Percentiles rank a stretch among this genome's conserved stretches.
phyloP scores from a whole-genome alignment of 2,329 filamentous ascomycete species.

The Didymella exigua region DNA sequence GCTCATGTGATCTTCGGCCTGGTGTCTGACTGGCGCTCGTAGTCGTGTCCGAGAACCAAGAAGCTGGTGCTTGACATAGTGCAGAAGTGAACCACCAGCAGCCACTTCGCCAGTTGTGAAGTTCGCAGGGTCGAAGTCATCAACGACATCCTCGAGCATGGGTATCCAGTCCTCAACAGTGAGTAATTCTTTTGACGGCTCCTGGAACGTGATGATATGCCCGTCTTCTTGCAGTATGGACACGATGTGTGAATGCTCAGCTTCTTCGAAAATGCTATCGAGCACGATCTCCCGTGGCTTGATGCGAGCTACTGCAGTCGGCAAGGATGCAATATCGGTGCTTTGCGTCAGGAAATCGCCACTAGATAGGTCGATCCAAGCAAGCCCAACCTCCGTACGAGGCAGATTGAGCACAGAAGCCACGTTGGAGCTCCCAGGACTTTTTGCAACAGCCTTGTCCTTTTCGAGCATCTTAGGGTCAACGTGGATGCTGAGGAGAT shows the following conservation, averaged over 20 bases:
- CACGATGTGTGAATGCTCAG: slow-evolving; percentile 66
- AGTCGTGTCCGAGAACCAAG: slow-evolving; percentile 80
- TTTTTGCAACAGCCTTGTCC: slow-evolving; percentile 32
- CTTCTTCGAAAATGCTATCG: slow-evolving; percentile 59
- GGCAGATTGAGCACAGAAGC: slow-evolving; percentile 47
- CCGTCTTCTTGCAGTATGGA: slow-evolving; percentile 75
- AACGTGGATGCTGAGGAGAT: slow-evolving; percentile 79
- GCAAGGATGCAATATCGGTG: slow-evolving; percentile 71
- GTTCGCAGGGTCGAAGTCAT: slow-evolving; percentile 55
- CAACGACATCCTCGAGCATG: slow-evolving; percentile 77
- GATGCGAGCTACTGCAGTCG: slow-evolving; percentile 83
- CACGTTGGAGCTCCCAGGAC: slow-evolving; percentile 36
- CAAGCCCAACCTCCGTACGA: slow-evolving; percentile 69
- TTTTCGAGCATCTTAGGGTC: slow-evolving; percentile 41
- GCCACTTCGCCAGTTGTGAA: slow-evolving; percentile 74
- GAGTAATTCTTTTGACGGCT: slow-evolving; percentile 51
- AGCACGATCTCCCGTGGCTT: slow-evolving; percentile 84
- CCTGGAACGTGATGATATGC: slow-evolving; percentile 75
- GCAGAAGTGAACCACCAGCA: slow-evolving; percentile 80
- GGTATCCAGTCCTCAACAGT: slow-evolving; percentile 70
- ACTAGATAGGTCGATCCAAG: slow-evolving; percentile 95
- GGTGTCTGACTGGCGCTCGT: slow-evolving; percentile 78
- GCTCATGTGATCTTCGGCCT: slow-evolving; percentile 77
- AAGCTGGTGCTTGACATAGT: slow-evolving; percentile 81
- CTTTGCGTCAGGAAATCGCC: slow-evolving; percentile 90